Conservation (phyloP, 768 basidiomycete genomes). For the Suillus americanus region DNA sequence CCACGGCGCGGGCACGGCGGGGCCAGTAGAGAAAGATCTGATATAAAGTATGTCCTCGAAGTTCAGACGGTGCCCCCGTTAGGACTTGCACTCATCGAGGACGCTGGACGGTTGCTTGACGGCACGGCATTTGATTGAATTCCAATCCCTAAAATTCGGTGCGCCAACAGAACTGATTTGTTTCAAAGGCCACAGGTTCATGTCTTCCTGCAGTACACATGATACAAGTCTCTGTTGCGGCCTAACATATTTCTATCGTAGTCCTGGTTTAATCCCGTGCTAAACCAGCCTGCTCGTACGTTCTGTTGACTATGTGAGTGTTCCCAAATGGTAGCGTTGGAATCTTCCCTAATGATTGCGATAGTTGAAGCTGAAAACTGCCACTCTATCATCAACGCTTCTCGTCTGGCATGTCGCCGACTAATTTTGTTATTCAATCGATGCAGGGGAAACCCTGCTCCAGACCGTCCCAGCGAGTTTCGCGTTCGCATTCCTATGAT, state of each 20-base stretch:
- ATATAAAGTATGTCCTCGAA: not conserved
- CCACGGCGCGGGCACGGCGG: not conserved
- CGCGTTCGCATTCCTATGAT: not conserved
- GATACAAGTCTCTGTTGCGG: not conserved
- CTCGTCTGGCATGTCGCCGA: not conserved
- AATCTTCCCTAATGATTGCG: not conserved
- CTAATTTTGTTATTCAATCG: not conserved
- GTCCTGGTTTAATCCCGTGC: not conserved
- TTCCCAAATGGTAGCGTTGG: not conserved
- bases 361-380: not conserved
- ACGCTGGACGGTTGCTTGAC: not conserved
- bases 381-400: not conserved
- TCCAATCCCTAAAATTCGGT: not conserved
- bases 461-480: not conserved
- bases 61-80: not conserved
- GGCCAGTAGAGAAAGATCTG: not conserved
- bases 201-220: not conserved
- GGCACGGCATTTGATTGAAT: not conserved
- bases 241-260: not conserved
- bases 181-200: not conserved
- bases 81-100: not conserved
- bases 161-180: not conserved
- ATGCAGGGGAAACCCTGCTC: not conserved
- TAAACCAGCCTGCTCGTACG: not conserved
- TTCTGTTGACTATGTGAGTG: not conserved